Evolutionary conservation across 2,329 filamentous ascomycete genomes (phyloP), one percentile per base, ranked within the genome.

Genomic region (Hypoxylon sp.): DNA sequence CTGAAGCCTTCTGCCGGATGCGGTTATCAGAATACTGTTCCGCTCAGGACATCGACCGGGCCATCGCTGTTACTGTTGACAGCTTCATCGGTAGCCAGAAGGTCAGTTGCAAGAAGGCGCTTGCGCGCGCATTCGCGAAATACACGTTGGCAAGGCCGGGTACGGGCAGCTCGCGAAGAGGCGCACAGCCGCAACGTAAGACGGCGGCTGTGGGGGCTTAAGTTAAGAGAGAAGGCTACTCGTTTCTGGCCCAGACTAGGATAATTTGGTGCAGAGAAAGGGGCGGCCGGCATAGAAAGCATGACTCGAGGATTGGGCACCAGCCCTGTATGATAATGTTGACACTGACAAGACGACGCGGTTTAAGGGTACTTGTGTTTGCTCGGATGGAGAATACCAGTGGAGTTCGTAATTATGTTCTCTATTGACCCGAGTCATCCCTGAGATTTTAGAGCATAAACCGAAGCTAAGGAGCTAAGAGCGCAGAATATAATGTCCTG

Each of bases 41-140:
- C 5, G 83, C 92, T 1, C 88, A 92, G 66, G 96, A 99, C 77
- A 97, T 99, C 74, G 96, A 99, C 81, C 93, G 96, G 47, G 96
- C 96, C 64, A 99, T 99, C 76, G 93, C 94, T 13, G 96, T 99
- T 6, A 97, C 96, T 0, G 93, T 99, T 2, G 94, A 98, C 73
- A 97, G 93, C 62, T 99, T 99, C 77, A 93, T 99, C 47, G 93
- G 92, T 68, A 97, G 93, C 75, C 96, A 99, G 80, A 99, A 99
- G 84, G 89, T 98, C 75, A 97, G 93, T 83, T 96, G 93, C 83
- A 99, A 98, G 87, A 98, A 97, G 85, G 94, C 96, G 15, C 87
- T 99, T 48, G 92, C 94, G 0, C 87, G 96, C 66, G 93, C 96
- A 3, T 99, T 99, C 83, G 94, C 96, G 76, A 99, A 99, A 84